phyloP scores from a whole-genome alignment of 2,329 filamentous ascomycete species.

The Colletotrichum horii region DNA sequence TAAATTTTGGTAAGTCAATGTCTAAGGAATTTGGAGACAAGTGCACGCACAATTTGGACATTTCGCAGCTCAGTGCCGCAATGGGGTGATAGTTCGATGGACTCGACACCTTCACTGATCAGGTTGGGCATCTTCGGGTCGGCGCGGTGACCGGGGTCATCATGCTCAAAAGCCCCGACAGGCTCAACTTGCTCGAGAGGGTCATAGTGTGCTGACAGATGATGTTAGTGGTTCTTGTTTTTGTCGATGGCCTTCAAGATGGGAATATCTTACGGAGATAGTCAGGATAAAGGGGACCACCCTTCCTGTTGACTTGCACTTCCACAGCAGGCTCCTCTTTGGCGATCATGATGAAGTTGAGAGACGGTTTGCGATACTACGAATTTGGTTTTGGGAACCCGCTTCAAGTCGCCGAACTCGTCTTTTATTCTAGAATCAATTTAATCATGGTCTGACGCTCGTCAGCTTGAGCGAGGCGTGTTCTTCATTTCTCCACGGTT shows the following conservation, averaged over 20 bases:
- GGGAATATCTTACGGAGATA: background rate
- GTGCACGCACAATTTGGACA: background rate
- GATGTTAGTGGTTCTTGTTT: background rate
- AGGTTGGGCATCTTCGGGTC: background rate
- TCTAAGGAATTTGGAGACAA: background rate
- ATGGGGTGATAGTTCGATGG: background rate
- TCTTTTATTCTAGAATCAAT: background rate
- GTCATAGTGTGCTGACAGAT: background rate
- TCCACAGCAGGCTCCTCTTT: background rate
- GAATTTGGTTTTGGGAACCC: no score
- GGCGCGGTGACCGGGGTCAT: background rate
- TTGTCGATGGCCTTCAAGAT: background rate
- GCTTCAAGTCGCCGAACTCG: background rate
- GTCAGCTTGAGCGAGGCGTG: background rate
- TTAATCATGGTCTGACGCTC: background rate
- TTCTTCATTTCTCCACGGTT: background rate
- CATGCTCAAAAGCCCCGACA: background rate
- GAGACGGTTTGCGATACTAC: background rate
- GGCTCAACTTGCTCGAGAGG: background rate
- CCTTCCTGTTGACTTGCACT: background rate
- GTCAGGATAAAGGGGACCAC: background rate
- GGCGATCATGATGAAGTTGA: background rate
- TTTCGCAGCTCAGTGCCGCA: background rate
- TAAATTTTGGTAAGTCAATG: background rate
- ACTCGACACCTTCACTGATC: background rate